Conservation (phyloP, 192 early-diverging fungal species). For the Coemansia sp. region DNA sequence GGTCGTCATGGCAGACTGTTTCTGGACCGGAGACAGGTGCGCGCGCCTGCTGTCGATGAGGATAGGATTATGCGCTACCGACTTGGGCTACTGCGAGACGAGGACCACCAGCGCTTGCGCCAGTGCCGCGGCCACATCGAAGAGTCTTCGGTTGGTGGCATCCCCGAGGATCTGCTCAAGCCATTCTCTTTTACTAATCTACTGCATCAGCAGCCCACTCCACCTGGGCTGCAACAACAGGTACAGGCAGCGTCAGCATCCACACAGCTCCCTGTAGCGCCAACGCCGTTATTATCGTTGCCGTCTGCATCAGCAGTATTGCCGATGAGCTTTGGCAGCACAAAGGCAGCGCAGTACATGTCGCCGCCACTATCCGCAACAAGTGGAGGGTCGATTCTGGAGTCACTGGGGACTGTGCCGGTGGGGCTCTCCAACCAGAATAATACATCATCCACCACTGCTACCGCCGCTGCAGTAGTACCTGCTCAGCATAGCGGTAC, state of each 20-base stretch:
- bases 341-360: not conserved
- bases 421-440: not conserved
- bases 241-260: not conserved
- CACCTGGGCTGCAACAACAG: not conserved
- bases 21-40: slow-evolving; percentile 37
- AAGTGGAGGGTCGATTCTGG: not conserved
- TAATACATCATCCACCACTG: slow-evolving; percentile 1
- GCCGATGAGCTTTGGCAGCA: not conserved
- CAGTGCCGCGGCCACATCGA: not conserved
- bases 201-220: not conserved
- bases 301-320: not conserved
- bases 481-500: not conserved
- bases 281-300: not conserved
- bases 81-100: slow-evolving; percentile 26
- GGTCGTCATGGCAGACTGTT: slow-evolving; percentile 38
- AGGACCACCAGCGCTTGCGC: slow-evolving; percentile 30
- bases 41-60: not conserved
- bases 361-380: slow-evolving; percentile 17
- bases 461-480: too few species aligned
- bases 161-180: slow-evolving; percentile 28
- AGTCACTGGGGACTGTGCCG: slow-evolving; percentile 1
- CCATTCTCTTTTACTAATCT: slow-evolving; percentile 38
- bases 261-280: not conserved
- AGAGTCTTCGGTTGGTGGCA: not conserved
- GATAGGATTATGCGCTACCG: slow-evolving; percentile 27